Evolutionary conservation across 345 rosid genomes (phyloP).

Genomic region (Anastatica hierochuntica): DNA sequence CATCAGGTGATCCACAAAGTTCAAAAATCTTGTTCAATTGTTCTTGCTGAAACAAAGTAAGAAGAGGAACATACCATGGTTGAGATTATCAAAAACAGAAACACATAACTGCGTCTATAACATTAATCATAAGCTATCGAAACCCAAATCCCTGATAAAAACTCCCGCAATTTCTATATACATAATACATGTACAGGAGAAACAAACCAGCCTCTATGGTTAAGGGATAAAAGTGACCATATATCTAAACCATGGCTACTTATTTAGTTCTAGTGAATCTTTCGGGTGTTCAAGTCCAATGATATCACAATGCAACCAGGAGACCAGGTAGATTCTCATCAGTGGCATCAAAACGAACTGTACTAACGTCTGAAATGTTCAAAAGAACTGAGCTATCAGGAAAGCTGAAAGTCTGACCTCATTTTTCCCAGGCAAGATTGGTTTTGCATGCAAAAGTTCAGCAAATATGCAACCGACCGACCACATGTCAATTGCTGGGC

Average conservation of each 20-base stretch:
- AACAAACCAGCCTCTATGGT: neutral
- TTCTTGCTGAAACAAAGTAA: conserved; percentile 37
- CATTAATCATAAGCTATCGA: neutral
- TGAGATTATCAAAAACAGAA: neutral
- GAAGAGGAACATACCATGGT: neutral
- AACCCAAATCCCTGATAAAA: conserved; percentile 5
- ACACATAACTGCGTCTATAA: neutral
- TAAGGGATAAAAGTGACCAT: neutral
- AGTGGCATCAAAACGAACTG: too few species aligned
- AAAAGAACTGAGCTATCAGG: neutral
- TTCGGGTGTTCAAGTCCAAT: too few species aligned
- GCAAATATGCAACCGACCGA: conserved; percentile 97
- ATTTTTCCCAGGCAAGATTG: conserved; percentile 86
- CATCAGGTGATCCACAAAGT: conserved; percentile 68
- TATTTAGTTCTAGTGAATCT: too few species aligned
- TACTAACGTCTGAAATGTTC: too few species aligned
- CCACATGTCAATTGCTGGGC: conserved; percentile 98
- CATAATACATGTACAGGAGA: neutral
- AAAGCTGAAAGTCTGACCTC: conserved; percentile 41
- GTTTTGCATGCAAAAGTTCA: conserved; percentile 82
- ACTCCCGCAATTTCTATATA: neutral
- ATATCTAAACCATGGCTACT: too few species aligned
- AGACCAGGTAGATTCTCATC: neutral
- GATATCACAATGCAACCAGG: neutral
- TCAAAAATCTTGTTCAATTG: conserved; percentile 63